Conservation (phyloP, 2,329 filamentous ascomycete species). For the Colletotrichum salicis region DNA sequence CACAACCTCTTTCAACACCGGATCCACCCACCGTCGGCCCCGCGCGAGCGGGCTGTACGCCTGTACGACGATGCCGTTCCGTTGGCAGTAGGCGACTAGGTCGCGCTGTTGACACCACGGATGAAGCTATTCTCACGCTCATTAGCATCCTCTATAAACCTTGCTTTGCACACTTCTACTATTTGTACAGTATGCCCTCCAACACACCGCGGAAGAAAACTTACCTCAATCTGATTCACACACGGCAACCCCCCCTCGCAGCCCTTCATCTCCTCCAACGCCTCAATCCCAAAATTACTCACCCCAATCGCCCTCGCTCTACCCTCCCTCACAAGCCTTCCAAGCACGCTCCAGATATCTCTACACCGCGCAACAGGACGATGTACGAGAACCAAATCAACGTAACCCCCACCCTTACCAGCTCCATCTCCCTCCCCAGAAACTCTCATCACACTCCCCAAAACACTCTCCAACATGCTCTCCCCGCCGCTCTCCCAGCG, state of each 20-base stretch:
- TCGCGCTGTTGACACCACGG: conserved; percentile 72
- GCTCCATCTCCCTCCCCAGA: conserved; percentile 40
- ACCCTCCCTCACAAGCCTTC: conserved; percentile 69
- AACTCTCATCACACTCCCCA: conserved; percentile 73
- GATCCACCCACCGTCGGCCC: conserved; percentile 57
- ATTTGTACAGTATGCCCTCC: conserved; percentile 54
- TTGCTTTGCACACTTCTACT: not conserved
- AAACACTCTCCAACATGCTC: conserved; percentile 66
- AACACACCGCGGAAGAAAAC: conserved; percentile 37
- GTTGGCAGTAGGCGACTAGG: conserved; percentile 70
- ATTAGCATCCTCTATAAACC: not conserved
- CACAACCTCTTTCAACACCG: conserved; percentile 53
- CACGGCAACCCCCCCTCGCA: conserved; percentile 76
- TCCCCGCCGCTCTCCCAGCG: conserved; percentile 63
- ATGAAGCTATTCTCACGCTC: conserved; percentile 70
- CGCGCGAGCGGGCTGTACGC: conserved; percentile 52
- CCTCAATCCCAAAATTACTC: conserved; percentile 75
- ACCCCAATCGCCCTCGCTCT: conserved; percentile 75
- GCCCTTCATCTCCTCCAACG: conserved; percentile 75
- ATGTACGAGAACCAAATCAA: conserved; percentile 79
- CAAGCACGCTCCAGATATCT: conserved; percentile 74
- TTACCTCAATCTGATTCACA: conserved; percentile 79
- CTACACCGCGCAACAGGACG: conserved; percentile 67
- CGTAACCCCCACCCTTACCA: conserved; percentile 66
- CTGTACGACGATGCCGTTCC: conserved; percentile 73